These are phyloP conservation scores for Alternaria triticina DNA, from an alignment of 2,329 filamentous ascomycete species.

Conservation along the genomic window DNA sequence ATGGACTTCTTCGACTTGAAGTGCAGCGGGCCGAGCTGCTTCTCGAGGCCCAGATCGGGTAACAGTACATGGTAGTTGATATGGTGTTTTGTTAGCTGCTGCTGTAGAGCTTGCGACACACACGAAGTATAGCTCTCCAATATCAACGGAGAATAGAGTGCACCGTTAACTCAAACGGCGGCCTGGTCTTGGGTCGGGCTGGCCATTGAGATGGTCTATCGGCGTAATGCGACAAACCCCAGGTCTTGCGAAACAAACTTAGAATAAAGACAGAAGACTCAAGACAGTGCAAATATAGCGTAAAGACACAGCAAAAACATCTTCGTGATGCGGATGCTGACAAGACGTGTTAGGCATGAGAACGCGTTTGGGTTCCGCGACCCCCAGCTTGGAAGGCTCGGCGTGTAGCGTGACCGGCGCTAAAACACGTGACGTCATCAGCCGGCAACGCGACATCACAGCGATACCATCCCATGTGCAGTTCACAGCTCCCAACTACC, in stretches of 20 bases:
- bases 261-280: background rate
- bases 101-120: background rate
- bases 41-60: constrained; percentile 15
- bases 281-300: background rate
- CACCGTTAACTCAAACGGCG: background rate
- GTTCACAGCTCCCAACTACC: background rate
- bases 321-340: background rate
- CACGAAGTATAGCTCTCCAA: background rate
- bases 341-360: background rate
- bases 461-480: too few relatives aligned
- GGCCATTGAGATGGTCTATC: background rate
- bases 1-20: constrained; percentile 42
- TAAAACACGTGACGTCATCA: background rate
- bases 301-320: background rate
- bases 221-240: background rate
- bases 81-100: background rate
- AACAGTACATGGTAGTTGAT: background rate
- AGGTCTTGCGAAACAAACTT: background rate
- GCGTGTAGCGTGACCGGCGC: background rate
- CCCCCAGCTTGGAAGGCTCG: background rate
- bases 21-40: constrained; percentile 26
- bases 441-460: background rate
- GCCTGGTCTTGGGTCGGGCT: background rate
- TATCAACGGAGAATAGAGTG: background rate
- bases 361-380: background rate